Base-by-base conservation (phyloP, 139 green algal genomes). In the Micractinium conductrix region DNA sequence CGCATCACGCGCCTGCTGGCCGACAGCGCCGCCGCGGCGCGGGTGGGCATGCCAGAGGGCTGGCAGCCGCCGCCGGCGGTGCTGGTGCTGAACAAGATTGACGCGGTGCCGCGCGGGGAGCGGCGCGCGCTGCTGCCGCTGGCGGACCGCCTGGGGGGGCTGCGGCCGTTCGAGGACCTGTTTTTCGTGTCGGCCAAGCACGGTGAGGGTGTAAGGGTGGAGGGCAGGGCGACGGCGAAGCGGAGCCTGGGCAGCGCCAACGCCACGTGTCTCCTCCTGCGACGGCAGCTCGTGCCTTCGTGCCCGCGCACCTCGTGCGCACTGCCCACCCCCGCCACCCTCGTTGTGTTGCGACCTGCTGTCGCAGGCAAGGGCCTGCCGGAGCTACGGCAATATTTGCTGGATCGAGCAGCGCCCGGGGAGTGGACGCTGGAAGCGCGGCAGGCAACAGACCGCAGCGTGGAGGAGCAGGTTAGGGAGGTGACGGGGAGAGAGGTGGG, bases 51-150 rank as follows among this genome's bases (percentile, higher is more conserved):
- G 78, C 42, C 42, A 0, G 17, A 28, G 0, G 26, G 63, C 50
- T 45, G 60, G 67, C 72, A 71, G 42, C 44, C 63, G 65, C 74
- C 24, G 48, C 75, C 48, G 16, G 68, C 74, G 4, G 38, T 76
- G 42, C 85, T 94, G 45, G 71, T 94, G 4, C 60, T 94, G 17
- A 94, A 94, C 71, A 94, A 94, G 78, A 65, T 91, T 28, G 89
- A 92, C 24, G 40, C 81, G n/a, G n/a, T 92, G 43, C 63, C 75
- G 9, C 33, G 21, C 0, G 33, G 24, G 6, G 5, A 86, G 4
- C 50, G 63, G 24, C 12, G 30, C 26, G 17, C 40, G 35, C 68
- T 87, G 62, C 48, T 78, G 17, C 82, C 55, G 26, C 74, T 90
- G 42, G 45, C 68, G 50, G 68, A 87, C 24, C 38, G 62, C 37